phyloP scores from a whole-genome alignment of 257 asterid species.

The Ehretia macrophylla region DNA sequence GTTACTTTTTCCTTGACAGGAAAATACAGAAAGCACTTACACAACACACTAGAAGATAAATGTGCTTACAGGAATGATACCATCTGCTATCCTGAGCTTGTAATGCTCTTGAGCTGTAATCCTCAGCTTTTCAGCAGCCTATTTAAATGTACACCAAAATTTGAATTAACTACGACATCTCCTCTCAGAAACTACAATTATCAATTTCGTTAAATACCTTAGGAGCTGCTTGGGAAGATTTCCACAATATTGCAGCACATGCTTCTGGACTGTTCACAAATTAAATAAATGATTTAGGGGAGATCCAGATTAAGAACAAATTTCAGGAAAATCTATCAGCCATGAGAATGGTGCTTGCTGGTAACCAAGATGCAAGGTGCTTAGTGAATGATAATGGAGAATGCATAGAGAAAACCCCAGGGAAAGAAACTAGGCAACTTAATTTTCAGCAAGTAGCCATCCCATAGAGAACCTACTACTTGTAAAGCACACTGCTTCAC shows the following conservation, averaged over 20 bases:
- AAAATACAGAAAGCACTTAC: too few relatives aligned
- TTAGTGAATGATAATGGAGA: background rate
- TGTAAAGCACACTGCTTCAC: too few relatives aligned
- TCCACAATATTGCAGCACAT: conserved; percentile 58
- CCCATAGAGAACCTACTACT: too few relatives aligned
- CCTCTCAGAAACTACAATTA: background rate
- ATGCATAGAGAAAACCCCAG: background rate
- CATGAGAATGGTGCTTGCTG: too few relatives aligned
- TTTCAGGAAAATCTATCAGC: too few relatives aligned
- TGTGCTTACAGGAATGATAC: conserved; percentile 45
- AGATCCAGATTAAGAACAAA: too few relatives aligned
- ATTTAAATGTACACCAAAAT: conserved; percentile 2
- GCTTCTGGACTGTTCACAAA: conserved; percentile 43
- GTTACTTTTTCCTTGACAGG: too few relatives aligned
- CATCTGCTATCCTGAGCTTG: conserved; percentile 44
- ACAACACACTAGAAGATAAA: background rate
- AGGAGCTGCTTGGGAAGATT: conserved; percentile 47
- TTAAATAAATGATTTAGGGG: too few relatives aligned
- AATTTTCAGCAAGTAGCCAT: too few relatives aligned
- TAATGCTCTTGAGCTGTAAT: conserved; percentile 51
- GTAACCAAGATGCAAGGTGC: too few relatives aligned
- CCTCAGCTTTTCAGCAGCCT: conserved; percentile 59
- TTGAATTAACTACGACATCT: background rate
- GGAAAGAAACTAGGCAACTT: background rate
- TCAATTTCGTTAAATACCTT: conserved; percentile 24